Conservation (phyloP, 2,329 filamentous ascomycete species). For the Acephala macrosclerotiorum region DNA sequence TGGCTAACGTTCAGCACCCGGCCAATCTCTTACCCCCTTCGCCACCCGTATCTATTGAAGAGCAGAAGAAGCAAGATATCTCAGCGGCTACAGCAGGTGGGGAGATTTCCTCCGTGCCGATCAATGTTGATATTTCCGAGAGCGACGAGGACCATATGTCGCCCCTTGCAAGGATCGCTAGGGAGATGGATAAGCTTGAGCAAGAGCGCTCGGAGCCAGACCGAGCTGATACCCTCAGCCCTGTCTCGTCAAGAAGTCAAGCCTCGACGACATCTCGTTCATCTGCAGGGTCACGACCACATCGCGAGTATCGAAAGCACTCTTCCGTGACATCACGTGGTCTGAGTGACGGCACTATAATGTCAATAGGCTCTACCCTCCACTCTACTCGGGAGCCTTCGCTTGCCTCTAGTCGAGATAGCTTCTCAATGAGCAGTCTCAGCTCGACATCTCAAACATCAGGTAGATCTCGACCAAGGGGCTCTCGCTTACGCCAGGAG, state of each 20-base stretch:
- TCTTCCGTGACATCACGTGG: constrained; percentile 60
- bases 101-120: constrained; percentile 57
- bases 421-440: constrained; percentile 61
- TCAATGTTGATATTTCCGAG: constrained; percentile 69
- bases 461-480: constrained; percentile 56
- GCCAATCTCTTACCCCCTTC: constrained; percentile 81
- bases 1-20: constrained; percentile 86
- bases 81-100: constrained; percentile 28
- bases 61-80: constrained; percentile 58
- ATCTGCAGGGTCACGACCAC: constrained; percentile 61
- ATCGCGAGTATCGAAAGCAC: constrained; percentile 49
- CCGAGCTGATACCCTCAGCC: constrained; percentile 42
- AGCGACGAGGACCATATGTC: constrained; percentile 82
- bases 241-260: constrained; percentile 44
- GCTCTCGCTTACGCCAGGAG: constrained; percentile 80
- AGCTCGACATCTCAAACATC: constrained; percentile 49
- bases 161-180: constrained; percentile 77
- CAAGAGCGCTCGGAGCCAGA: constrained; percentile 39
- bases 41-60: constrained; percentile 81
- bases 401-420: constrained; percentile 52
- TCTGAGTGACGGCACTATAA: constrained; percentile 70
- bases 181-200: constrained; percentile 63
- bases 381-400: constrained; percentile 44
- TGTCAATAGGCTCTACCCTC: constrained; percentile 70
- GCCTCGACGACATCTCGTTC: constrained; percentile 56